Evolutionary conservation across 495 filamentous ascomycete genomes (phyloP), one percentile per base, ranked within the genome.

Genomic region (Apodospora peruviana): DNA sequence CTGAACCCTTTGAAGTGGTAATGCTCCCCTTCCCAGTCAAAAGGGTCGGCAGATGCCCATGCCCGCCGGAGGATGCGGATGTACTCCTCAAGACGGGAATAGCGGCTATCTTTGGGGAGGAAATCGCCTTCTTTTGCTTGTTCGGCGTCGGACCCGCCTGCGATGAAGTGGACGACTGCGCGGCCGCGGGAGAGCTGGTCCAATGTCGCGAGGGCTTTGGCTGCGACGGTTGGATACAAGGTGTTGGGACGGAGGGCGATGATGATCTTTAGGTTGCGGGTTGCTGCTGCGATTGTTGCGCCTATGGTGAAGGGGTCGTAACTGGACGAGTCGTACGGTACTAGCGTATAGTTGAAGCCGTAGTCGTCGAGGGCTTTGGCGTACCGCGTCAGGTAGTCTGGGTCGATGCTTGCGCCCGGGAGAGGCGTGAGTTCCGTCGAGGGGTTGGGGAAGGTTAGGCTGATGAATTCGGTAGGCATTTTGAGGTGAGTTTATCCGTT

Each of bases 201-300:
- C 0, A 79, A 64, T 0, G 76, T 79, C 22, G 76, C 73, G 5
- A 79, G 67, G n/a, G 73, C 68, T 52, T 78, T 79, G 41, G 76
- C 76, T 2, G 76, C 76, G 5, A 79, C 75, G 11, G 76, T 79
- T 20, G 76, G 76, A 43, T 76, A 77, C 2, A 78, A 52, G 0
- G 76, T 79, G 56, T 79, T 79, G 12, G 76, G 76, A 0, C 75
- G 71, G n/a, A 79, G 68, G 0, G 76, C 76, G 45, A 79, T 77
- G 58, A 79, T 79, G 25, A 79, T 59, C 49, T 78, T 79, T 47
- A 79, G 50, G 12, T 77, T 72, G 43, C 77, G 77, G 36, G 76
- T 79, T 23, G 57, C 64, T 0, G 76, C 59, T 0, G 70, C 67
- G 47, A 79, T 78, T 27, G 75, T 79, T 2, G 76, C 73, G 24